A percentile compares a stretch with the other conserved stretches of the same genome.
Conservation (phyloP, 2,329 filamentous ascomycete genomes). For the Alternaria burnsii region DNA sequence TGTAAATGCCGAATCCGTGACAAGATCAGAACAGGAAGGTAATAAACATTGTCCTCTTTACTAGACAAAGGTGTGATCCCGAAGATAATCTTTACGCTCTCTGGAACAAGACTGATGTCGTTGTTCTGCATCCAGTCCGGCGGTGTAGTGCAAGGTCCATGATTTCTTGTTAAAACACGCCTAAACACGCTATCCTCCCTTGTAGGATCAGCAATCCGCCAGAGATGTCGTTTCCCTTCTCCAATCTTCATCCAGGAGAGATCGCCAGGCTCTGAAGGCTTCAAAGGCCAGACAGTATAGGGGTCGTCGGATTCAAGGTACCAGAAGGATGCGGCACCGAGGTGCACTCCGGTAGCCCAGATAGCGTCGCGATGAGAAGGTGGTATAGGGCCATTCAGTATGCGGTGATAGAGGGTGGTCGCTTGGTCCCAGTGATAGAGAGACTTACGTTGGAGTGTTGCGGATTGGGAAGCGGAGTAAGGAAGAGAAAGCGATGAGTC, state of each 20-base stretch:
- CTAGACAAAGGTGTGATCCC: slow-evolving; percentile 30
- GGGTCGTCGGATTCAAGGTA: slow-evolving; percentile 55
- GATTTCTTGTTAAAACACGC: slow-evolving; percentile 33
- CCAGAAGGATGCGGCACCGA: slow-evolving; percentile 58
- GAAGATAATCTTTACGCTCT: slow-evolving; percentile 44
- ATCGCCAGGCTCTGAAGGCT: slow-evolving; percentile 53
- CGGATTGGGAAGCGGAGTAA: slow-evolving; percentile 16
- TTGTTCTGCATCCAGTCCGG: slow-evolving; percentile 19
- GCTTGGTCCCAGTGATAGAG: slow-evolving; percentile 59
- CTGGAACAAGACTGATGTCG: slow-evolving; percentile 40
- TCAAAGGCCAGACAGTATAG: slow-evolving; percentile 66
- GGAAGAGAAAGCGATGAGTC: slow-evolving; percentile 55
- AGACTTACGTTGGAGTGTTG: slow-evolving; percentile 48
- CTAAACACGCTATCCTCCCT: slow-evolving; percentile 60
- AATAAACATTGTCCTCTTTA: slow-evolving; percentile 32
- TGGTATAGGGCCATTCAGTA: slow-evolving; percentile 50
- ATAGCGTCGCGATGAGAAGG: slow-evolving; percentile 56
- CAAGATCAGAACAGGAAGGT: slow-evolving; percentile 49
- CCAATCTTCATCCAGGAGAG: slow-evolving; percentile 67
- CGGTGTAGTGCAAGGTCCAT: slow-evolving; percentile 8
- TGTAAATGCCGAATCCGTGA: slow-evolving; percentile 50
- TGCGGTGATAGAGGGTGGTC: slow-evolving; percentile 58
- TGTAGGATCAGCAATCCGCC: slow-evolving; percentile 60
- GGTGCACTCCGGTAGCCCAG: slow-evolving; percentile 58
- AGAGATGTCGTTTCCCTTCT: slow-evolving; percentile 65